Conservation (phyloP, 129 eudicot species). For the Artemisia tridentata region DNA sequence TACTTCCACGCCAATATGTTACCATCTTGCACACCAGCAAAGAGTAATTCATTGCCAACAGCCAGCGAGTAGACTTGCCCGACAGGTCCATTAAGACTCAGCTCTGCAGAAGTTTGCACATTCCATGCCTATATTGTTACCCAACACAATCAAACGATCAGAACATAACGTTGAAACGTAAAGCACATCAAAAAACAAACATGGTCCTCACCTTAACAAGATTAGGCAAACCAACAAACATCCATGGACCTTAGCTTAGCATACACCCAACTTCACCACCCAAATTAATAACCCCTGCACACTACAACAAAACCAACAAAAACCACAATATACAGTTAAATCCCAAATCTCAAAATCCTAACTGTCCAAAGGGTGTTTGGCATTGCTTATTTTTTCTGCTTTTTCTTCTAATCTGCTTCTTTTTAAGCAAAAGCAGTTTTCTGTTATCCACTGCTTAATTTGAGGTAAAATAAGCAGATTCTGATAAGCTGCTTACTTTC, state of each 20-base stretch:
- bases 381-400: too few relatives aligned
- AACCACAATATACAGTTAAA: constrained; percentile 18
- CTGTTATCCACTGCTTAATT: too few relatives aligned
- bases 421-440: too few relatives aligned
- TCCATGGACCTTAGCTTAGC: constrained; percentile 98
- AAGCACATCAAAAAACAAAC: neutral
- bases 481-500: too few relatives aligned
- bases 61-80: constrained; percentile 90
- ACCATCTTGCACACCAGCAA: constrained; percentile 94
- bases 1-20: constrained; percentile 88
- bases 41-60: constrained; percentile 78
- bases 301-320: constrained; percentile 44
- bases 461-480: too few relatives aligned
- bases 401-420: too few relatives aligned
- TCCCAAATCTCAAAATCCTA: neutral
- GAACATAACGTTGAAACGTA: neutral
- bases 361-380: neutral
- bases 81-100: constrained; percentile 83
- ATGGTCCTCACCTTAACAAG: constrained; percentile 67
- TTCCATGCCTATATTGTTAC: constrained; percentile 76
- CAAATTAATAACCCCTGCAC: constrained; percentile 65
- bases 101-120: constrained; percentile 65
- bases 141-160: constrained; percentile 7
- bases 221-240: constrained; percentile 82
- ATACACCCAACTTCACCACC: constrained; percentile 85